Evolutionary conservation across 805 yeast species (phyloP), one percentile per base, ranked within the genome.

Genomic region (Wickerhamiella alocasiicola): DNA sequence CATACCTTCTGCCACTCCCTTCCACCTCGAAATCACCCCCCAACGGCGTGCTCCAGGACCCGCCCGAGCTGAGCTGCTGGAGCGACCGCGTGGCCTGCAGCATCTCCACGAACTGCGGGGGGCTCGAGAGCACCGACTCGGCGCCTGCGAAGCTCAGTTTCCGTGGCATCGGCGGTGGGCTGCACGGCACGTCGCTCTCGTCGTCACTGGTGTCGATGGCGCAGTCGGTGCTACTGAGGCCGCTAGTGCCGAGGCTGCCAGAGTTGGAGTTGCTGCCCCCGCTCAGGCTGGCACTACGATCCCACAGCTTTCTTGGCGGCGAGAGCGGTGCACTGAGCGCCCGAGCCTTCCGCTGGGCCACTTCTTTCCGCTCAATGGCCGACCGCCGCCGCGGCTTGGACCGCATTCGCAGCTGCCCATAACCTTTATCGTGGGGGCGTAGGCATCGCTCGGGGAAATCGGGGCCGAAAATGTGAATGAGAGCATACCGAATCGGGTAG

Each of bases 401-500:
- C 2, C 48, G 29, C 42, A 63, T 50, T 52, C 66, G 56, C 40
- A 79, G 64, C 61, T 74, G 71, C 2, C 87, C 85, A 59, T 73
- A 79, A 0, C 81, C 82, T 7, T 62, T 61, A 45, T 75, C 78
- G 46, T 59, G 55, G 0, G 85, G 84, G 47, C 57, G 61, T 34
- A 77, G 61, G 52, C 85, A 79, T 43, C 66, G 62, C 29, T 61
- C 66, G 3, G 81, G 77, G 56, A 85, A 85, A 20, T 63, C 68
- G 1, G 62, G 59, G 2, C 95, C 95, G 60, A 85, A 85, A 6
- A 85, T 49, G 2, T 95, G 95, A 20, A 83, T 70, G 48, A 85
- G 62, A 16, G 81, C 73, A 55, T 65, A 80, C 43, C 95, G 65
- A 33, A 85, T 79, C 43, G 76, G 74, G 58, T 71, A 84, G 61